phyloP scores from a whole-genome alignment of 495 filamentous ascomycete genomes.

The Hypoxylon trugodes region DNA sequence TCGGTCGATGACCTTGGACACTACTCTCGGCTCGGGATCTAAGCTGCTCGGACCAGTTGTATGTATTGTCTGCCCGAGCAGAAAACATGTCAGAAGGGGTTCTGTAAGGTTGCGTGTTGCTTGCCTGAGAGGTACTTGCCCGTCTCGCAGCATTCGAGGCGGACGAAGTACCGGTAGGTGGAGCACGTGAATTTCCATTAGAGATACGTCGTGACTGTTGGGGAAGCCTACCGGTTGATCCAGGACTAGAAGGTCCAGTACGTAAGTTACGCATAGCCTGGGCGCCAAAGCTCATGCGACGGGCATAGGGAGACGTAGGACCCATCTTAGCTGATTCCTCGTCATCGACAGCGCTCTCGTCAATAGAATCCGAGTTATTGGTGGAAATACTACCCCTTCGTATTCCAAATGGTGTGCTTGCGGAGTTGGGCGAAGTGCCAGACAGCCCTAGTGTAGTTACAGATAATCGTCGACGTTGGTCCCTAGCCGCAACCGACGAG shows the following conservation, averaged over 20 bases:
- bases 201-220: slow-evolving; percentile 35
- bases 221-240: slow-evolving; percentile 59
- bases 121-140: slow-evolving; percentile 59
- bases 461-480: slow-evolving; percentile 85
- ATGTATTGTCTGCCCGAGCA: slow-evolving; percentile 79
- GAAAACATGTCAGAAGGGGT: slow-evolving; percentile 67
- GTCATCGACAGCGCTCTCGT: slow-evolving; percentile 90
- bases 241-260: slow-evolving; percentile 53
- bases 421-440: slow-evolving; percentile 74
- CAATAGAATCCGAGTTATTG: slow-evolving; percentile 75
- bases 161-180: slow-evolving; percentile 33
- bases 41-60: slow-evolving; percentile 95
- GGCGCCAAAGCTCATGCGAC: slow-evolving; percentile 91
- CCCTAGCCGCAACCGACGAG: slow-evolving; percentile 70
- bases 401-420: slow-evolving; percentile 61
- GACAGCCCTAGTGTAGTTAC: slow-evolving; percentile 85
- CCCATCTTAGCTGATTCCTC: slow-evolving; percentile 63
- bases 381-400: slow-evolving; percentile 81
- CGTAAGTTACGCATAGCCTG: slow-evolving; percentile 72
- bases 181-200: slow-evolving; percentile 29
- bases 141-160: slow-evolving; percentile 36
- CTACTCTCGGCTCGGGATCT: slow-evolving; percentile 86
- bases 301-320: slow-evolving; percentile 77
- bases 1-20: slow-evolving; percentile 66
- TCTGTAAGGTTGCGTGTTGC: slow-evolving; percentile 61